phyloP scores from a whole-genome alignment of 805 yeast species.

The Clavispora phyllophila region DNA sequence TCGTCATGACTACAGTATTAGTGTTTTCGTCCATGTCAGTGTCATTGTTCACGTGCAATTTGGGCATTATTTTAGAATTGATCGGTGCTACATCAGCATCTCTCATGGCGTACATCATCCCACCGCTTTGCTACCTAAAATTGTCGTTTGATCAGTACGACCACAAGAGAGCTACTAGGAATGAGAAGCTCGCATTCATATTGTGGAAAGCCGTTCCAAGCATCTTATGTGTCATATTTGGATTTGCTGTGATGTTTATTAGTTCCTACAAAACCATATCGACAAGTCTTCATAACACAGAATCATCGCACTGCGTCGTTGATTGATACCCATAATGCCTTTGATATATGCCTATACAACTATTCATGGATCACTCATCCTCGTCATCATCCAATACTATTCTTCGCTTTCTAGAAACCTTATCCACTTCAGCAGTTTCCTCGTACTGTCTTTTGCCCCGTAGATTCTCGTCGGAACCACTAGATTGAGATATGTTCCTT shows the following conservation, averaged over 20 bases:
- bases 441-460: neutral
- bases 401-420: conserved; percentile 17
- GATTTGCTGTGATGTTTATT: conserved; percentile 68
- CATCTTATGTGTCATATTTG: conserved; percentile 62
- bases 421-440: neutral
- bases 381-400: conserved; percentile 24
- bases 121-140: conserved; percentile 76
- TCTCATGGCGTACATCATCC: conserved; percentile 84
- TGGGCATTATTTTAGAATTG: conserved; percentile 83
- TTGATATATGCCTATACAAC: neutral
- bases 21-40: conserved; percentile 70
- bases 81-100: conserved; percentile 94
- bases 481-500: neutral
- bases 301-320: conserved; percentile 45
- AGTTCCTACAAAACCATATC: conserved; percentile 73
- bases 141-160: conserved; percentile 46
- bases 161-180: conserved; percentile 17
- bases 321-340: conserved; percentile 14
- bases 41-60: conserved; percentile 74
- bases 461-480: neutral
- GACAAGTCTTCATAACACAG: conserved; percentile 33
- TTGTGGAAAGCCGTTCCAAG: conserved; percentile 50
- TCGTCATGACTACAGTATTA: conserved; percentile 57
- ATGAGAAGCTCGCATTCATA: conserved; percentile 24
- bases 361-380: conserved; percentile 9